Evolutionary conservation across 805 yeast genomes (phyloP).

Genomic region (Yarrowia divulgata): DNA sequence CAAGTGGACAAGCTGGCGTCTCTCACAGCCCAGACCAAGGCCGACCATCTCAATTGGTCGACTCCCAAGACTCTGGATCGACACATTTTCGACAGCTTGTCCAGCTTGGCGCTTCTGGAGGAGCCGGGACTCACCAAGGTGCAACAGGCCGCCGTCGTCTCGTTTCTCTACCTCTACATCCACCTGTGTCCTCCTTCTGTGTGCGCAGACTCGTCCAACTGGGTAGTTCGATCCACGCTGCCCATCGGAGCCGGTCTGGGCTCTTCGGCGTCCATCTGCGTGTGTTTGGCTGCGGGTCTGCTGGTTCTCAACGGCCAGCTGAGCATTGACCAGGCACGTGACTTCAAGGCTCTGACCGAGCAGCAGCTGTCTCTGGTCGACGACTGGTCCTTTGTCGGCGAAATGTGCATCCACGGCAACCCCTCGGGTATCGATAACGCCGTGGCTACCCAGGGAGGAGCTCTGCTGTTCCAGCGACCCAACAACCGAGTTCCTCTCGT

Average conservation of each 20-base stretch:
- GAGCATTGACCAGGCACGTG: slow-evolving; percentile 44
- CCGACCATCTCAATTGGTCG: slow-evolving; percentile 31
- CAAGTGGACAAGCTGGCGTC: slow-evolving; percentile 61
- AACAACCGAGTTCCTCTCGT: slow-evolving; percentile 68
- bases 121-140: slow-evolving; percentile 24
- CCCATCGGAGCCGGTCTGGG: slow-evolving; percentile 99
- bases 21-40: slow-evolving; percentile 23
- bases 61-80: slow-evolving; percentile 40
- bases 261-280: slow-evolving; percentile 89
- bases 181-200: slow-evolving; percentile 59
- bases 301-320: slow-evolving; percentile 44
- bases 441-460: slow-evolving; percentile 95
- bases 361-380: slow-evolving; percentile 61
- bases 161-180: slow-evolving; percentile 80
- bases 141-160: slow-evolving; percentile 64
- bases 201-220: slow-evolving; percentile 57
- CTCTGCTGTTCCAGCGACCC: slow-evolving; percentile 82
- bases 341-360: slow-evolving; percentile 41
- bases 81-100: slow-evolving; percentile 31
- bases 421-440: slow-evolving; percentile 98
- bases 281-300: slow-evolving; percentile 80
- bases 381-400: slow-evolving; percentile 90
- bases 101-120: slow-evolving; percentile 13
- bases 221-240: slow-evolving; percentile 77
- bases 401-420: slow-evolving; percentile 92